These are phyloP conservation scores for Alternaria consortialis DNA, from an alignment of 2,329 filamentous ascomycete species.

Conservation along the genomic window DNA sequence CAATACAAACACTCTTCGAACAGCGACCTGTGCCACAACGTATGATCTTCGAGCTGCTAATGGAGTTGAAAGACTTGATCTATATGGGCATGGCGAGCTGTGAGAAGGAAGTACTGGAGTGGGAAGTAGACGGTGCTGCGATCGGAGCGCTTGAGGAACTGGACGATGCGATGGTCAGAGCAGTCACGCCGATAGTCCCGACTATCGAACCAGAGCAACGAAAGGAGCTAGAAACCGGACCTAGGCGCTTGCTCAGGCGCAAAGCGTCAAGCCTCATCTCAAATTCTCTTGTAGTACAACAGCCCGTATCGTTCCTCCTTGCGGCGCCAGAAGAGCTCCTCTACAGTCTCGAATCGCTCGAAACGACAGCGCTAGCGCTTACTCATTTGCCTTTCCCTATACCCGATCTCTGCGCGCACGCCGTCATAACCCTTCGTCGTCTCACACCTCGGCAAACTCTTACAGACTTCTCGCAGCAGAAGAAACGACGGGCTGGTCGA, in stretches of 20 bases:
- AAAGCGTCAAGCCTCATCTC: constrained; percentile 28
- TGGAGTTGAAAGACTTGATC: constrained; percentile 47
- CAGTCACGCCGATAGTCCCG: constrained; percentile 27
- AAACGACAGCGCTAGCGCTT: constrained; percentile 42
- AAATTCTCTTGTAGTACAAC: neutral
- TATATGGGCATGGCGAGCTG: constrained; percentile 40
- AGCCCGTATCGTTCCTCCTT: constrained; percentile 29
- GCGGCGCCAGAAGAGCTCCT: constrained; percentile 34
- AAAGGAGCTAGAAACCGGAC: constrained; percentile 12
- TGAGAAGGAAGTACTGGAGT: constrained; percentile 39
- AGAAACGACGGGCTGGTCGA: constrained; percentile 28
- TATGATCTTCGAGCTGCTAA: constrained; percentile 48
- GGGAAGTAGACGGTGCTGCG: constrained; percentile 36
- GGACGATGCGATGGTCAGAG: constrained; percentile 38
- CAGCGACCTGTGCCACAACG: constrained; percentile 42
- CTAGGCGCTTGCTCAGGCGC: constrained; percentile 26
- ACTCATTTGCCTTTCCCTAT: constrained; percentile 36
- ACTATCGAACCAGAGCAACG: constrained; percentile 3
- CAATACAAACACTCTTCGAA: constrained; percentile 44
- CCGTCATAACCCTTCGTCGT: constrained; percentile 41
- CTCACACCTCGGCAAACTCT: constrained; percentile 38
- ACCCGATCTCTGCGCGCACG: constrained; percentile 44
- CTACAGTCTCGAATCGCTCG: constrained; percentile 45
- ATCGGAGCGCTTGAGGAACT: constrained; percentile 42
- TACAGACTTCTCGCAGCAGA: constrained; percentile 30